Percentiles rank a stretch among this genome's conserved stretches.
phyloP scores from a whole-genome alignment of 257 asterid species.

The Ehretia macrophylla region DNA sequence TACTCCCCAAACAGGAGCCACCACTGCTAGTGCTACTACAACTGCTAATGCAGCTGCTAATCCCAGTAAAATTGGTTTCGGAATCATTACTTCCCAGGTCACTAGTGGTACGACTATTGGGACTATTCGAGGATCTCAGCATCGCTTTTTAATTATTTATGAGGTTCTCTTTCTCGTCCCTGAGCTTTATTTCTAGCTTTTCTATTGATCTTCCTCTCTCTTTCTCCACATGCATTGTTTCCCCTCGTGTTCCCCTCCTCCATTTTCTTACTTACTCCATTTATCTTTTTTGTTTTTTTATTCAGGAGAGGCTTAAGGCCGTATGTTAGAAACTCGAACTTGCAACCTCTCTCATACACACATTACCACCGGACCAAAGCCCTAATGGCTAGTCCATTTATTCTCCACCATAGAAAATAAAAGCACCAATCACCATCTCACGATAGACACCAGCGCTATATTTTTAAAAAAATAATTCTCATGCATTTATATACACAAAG shows the following conservation, averaged over 20 bases:
- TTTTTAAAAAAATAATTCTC: too few relatives aligned
- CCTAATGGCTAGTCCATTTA: slow-evolving; percentile 37
- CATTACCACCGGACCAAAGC: too few relatives aligned
- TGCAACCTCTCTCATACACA: too few relatives aligned
- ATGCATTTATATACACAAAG: too few relatives aligned
- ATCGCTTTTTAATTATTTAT: slow-evolving; percentile 35
- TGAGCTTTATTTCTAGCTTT: too few relatives aligned
- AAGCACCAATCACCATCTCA: neutral
- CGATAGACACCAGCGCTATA: too few relatives aligned
- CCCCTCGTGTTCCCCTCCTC: slow-evolving; percentile 16
- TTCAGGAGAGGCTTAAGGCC: too few relatives aligned
- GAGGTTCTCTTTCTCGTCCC: slow-evolving; percentile 28
- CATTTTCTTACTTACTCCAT: slow-evolving; percentile 41
- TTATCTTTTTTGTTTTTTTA: too few relatives aligned
- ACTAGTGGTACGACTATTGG: slow-evolving; percentile 50
- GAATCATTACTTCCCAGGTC: slow-evolving; percentile 35
- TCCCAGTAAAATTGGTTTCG: slow-evolving; percentile 39
- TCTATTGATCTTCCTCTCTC: slow-evolving; percentile 21
- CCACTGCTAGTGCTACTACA: slow-evolving; percentile 44
- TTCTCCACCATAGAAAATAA: slow-evolving; percentile 41
- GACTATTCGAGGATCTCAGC: slow-evolving; percentile 49
- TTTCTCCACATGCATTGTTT: slow-evolving; percentile 19
- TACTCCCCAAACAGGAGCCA: slow-evolving; percentile 35
- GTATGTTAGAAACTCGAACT: too few relatives aligned
- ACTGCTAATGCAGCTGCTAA: slow-evolving; percentile 44